Conservation (phyloP, 768 basidiomycete genomes). For the Suillus bovinus region DNA sequence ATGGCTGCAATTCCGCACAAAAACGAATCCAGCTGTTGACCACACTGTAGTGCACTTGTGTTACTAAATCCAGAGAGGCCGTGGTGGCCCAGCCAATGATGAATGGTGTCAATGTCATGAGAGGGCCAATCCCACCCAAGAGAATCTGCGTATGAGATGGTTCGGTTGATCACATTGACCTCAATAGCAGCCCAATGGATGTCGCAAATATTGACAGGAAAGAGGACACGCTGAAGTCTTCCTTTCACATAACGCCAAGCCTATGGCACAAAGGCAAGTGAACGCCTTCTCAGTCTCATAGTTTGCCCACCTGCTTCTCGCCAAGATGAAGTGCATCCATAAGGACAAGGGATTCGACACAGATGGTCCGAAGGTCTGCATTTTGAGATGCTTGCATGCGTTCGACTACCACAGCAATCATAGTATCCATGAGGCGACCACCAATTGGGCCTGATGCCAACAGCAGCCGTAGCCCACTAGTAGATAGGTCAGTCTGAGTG, state of each 20-base stretch:
- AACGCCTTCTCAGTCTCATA: not conserved
- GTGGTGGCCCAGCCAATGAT: not conserved
- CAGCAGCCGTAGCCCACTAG: not conserved
- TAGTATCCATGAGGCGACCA: not conserved
- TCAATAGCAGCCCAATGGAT: too few relatives aligned
- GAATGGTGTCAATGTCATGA: not conserved
- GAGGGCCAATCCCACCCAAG: slow-evolving; percentile 37
- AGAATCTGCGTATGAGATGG: too few relatives aligned
- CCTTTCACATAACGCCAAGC: not conserved
- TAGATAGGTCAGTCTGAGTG: not conserved
- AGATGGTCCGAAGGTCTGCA: not conserved
- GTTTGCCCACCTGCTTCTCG: not conserved
- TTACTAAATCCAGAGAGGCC: not conserved
- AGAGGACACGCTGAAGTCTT: too few relatives aligned
- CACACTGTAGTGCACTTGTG: not conserved
- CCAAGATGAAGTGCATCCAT: not conserved
- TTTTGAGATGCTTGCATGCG: not conserved
- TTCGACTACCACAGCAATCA: not conserved
- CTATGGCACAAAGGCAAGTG: not conserved
- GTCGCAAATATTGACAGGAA: too few relatives aligned
- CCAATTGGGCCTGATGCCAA: not conserved
- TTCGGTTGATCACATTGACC: too few relatives aligned
- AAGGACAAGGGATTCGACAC: not conserved
- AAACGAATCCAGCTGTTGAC: not conserved
- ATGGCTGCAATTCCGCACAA: not conserved